Base-by-base conservation (phyloP, 208 protist genomes). In the Leptomonas seymouri region DNA sequence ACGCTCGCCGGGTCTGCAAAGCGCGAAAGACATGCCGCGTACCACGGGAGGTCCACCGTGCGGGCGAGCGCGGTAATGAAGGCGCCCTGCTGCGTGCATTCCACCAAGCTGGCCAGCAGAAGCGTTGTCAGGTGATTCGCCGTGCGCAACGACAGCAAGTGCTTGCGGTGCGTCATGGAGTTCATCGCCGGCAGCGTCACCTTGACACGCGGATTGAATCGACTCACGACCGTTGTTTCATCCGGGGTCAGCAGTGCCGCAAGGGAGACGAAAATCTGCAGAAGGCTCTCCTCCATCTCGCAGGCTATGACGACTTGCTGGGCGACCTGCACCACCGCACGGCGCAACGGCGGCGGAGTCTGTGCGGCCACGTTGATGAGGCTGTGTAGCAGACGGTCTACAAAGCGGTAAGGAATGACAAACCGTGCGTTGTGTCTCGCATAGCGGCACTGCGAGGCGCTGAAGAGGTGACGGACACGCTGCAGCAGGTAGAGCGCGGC, bases 241-340 rank as follows among this genome's bases (percentile, higher is more conserved):
- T 63, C 67, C 2, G 90, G 90, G 31, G 82, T 93, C 15, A 93
- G 77, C 45, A 82, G 44, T n/a, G 87, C 87, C 9, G 77, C 75
- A 0, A 89, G 76, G 7, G 86, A 84, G 15, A 77, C 60, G 28
- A 95, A 72, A 27, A 76, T 70, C 63, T 87, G 74, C 23, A 95
- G 65, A 12, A 93, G 62, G 7, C 78, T 78, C 25, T 78, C 67
- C 44, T 92, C 84, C 82, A 88, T 90, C 48, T 88, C 84, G 45
- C 76, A 83, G 16, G 87, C 83, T 31, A 90, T 67, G n/a, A 95
- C 71, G 7, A 95, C 78, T 30, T 92, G 80, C 74, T 91, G 86
- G 51, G 86, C 67, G 45, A 82, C 84, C 15, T 81, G 59, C 30
- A 95, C 80, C 1, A 91, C 61, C 25, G 74, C 80, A 2, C 42